These are phyloP conservation scores for Tremella fuciformis DNA, from an alignment of 768 basidiomycete genomes.

Conservation along the genomic window DNA sequence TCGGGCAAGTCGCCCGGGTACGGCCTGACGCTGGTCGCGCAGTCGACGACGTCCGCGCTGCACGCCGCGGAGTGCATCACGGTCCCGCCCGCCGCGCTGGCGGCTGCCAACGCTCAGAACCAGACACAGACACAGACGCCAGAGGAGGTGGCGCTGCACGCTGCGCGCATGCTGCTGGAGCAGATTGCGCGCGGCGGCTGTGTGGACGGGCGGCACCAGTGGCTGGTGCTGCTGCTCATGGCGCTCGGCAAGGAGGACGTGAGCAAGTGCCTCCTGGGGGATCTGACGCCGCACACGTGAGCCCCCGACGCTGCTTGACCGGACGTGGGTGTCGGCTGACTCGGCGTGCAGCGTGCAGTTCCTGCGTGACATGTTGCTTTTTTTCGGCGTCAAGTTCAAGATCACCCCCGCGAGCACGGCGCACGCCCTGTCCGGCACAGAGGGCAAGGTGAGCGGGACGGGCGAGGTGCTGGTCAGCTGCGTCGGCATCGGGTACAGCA, in stretches of 20 bases:
- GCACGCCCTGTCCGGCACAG: neutral
- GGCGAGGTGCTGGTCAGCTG: slow-evolving; percentile 72
- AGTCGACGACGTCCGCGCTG: slow-evolving; percentile 84
- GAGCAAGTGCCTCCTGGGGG: slow-evolving; percentile 79
- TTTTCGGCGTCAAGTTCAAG: slow-evolving; percentile 93
- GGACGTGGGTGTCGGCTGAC: neutral
- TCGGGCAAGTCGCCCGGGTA: slow-evolving; percentile 99
- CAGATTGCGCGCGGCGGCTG: slow-evolving; percentile 84
- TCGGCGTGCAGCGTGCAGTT: slow-evolving; percentile 76
- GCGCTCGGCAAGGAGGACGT: slow-evolving; percentile 97
- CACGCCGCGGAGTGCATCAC: slow-evolving; percentile 85
- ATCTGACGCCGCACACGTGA: slow-evolving; percentile 76
- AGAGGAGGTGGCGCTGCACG: slow-evolving; percentile 84
- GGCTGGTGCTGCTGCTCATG: slow-evolving; percentile 81
- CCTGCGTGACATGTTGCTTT: slow-evolving; percentile 71
- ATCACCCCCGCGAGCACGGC: slow-evolving; percentile 56
- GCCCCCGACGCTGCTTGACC: slow-evolving; percentile 36
- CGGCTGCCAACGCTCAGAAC: neutral
- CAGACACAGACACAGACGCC: slow-evolving; percentile 60
- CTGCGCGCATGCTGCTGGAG: slow-evolving; percentile 70
- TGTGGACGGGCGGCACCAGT: slow-evolving; percentile 84
- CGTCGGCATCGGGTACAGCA: slow-evolving; percentile 87
- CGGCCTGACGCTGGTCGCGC: slow-evolving; percentile 81
- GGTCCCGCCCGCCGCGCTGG: slow-evolving; percentile 16
- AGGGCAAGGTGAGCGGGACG: slow-evolving; percentile 11